Evolutionary conservation across 2,329 filamentous ascomycete species (phyloP), one percentile per base, ranked within the genome.

Genomic region (Fusarium sterilihyphosum): DNA sequence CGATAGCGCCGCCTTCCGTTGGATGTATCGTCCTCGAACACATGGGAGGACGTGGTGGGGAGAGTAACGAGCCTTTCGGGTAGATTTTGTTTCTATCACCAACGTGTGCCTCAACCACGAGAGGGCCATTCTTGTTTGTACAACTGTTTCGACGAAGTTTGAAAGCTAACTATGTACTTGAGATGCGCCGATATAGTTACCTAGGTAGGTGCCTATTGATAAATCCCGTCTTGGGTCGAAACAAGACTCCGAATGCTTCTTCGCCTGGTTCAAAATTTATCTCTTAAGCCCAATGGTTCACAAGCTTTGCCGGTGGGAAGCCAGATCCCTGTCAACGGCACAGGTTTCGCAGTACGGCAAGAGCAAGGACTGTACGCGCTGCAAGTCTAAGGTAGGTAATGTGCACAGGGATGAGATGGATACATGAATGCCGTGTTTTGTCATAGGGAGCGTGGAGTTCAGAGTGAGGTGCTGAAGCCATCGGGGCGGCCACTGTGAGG

Each of bases 21-120:
- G 63, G 62, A 67, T 69, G 52, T 41, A 57, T 53, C 65, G 49
- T 75, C 71, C 77, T 59, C 71, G 56, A 67, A 68, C 76, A 77
- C 76, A 79, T 77, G 74, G 77, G 52, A 61, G 37, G n/a, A 54
- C 16, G 41, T 31, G 49, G 43, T 26, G 44, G 73, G 69, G 70
- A 73, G 74, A 75, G 63, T 43, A 69, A 79, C 77, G 58, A 44
- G 22, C 5, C 16, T n/a, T 17, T 29, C 13, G 63, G 49, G 77
- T 77, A 75, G 29, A 56, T 35, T 43, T 63, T 49, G 24, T 24
- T 38, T n/a, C 22, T 33, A 18, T 37, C 33, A 35, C 20, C 29
- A 37, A 40, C 33, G 37, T 56, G 49, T 35, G 61, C 24, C 64
- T 49, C 33, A 33, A 40, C 54, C 40, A 26, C 26, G 24, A 60